phyloP scores from a whole-genome alignment of 352 stramenopile species.

The Phytophthora pistaciae region DNA sequence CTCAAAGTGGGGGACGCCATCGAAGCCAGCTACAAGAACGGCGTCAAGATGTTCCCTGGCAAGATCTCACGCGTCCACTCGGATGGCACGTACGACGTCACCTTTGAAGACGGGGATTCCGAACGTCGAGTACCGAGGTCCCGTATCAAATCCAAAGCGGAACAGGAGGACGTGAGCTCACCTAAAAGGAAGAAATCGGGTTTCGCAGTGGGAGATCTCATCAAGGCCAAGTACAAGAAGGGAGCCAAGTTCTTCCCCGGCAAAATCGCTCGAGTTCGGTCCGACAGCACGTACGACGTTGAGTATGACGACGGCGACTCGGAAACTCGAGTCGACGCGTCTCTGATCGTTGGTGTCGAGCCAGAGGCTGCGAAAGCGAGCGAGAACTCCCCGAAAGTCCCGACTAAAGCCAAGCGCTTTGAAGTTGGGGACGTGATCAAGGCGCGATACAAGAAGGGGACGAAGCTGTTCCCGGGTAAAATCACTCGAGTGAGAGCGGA shows the following conservation, averaged over 20 bases:
- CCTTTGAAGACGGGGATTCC: slow-evolving; percentile 57
- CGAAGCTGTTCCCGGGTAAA: slow-evolving; percentile 53
- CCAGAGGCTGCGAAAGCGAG: slow-evolving; percentile 5
- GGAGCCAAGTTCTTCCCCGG: slow-evolving; percentile 53
- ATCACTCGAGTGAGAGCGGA: slow-evolving; percentile 58
- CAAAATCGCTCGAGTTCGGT: slow-evolving; percentile 54
- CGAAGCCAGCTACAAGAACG: slow-evolving; percentile 48
- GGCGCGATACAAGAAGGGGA: slow-evolving; percentile 53
- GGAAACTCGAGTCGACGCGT: slow-evolving; percentile 30
- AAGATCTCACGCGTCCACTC: slow-evolving; percentile 67
- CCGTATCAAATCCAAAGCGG: slow-evolving; percentile 26
- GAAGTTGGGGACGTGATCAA: slow-evolving; percentile 40
- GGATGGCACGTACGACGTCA: slow-evolving; percentile 62
- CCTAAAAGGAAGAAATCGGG: slow-evolving; percentile 16
- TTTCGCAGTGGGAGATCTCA: slow-evolving; percentile 45
- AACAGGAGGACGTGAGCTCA: too few species aligned
- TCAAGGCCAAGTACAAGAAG: slow-evolving; percentile 59
- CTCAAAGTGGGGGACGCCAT: slow-evolving; percentile 39
- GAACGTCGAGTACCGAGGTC: slow-evolving; percentile 48
- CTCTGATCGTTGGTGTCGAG: slow-evolving; percentile 22
- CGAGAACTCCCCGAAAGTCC: slow-evolving; percentile 6
- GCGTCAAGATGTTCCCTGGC: slow-evolving; percentile 60
- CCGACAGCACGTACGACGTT: slow-evolving; percentile 67
- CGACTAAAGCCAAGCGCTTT: slow-evolving; percentile 19
- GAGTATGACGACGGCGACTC: slow-evolving; percentile 55